Conservation (phyloP, 257 asterid species). For the Fraxinus pennsylvanica region DNA sequence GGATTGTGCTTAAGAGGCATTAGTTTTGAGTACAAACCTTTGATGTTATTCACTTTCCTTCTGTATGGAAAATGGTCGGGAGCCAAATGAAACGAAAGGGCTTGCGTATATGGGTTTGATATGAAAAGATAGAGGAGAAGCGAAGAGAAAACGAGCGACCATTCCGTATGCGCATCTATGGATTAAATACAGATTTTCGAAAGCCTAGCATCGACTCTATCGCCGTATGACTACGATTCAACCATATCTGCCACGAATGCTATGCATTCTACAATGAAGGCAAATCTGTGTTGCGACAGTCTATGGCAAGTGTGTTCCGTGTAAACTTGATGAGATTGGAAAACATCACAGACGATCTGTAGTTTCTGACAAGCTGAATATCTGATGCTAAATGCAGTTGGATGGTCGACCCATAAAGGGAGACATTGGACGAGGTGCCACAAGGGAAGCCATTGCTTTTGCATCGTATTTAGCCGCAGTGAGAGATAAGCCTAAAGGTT, state of each 20-base stretch:
- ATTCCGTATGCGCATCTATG: not conserved
- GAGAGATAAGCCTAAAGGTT: slow-evolving; percentile 62
- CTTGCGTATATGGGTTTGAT: not conserved
- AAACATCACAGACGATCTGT: not conserved
- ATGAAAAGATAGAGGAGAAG: not conserved
- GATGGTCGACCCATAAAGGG: slow-evolving; percentile 99
- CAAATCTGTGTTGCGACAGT: slow-evolving; percentile 55
- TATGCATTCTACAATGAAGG: slow-evolving; percentile 62
- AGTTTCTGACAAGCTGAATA: not conserved
- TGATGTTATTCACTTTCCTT: not conserved
- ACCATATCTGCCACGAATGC: slow-evolving; percentile 62
- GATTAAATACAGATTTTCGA: not conserved
- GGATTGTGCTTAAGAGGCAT: not conserved
- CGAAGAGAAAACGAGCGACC: not conserved
- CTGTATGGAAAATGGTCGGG: not conserved
- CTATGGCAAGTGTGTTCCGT: slow-evolving; percentile 71
- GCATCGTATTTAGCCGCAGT: slow-evolving; percentile 60
- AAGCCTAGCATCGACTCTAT: not conserved
- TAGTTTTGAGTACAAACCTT: not conserved
- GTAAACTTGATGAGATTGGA: not conserved
- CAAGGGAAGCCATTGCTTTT: slow-evolving; percentile 71
- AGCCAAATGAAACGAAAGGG: not conserved
- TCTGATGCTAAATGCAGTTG: slow-evolving; percentile 44
- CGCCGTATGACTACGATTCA: not conserved
- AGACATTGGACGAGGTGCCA: slow-evolving; percentile 92